phyloP scores from a whole-genome alignment of 2,329 filamentous ascomycete genomes.

The Rhexocercosporidium sp. region DNA sequence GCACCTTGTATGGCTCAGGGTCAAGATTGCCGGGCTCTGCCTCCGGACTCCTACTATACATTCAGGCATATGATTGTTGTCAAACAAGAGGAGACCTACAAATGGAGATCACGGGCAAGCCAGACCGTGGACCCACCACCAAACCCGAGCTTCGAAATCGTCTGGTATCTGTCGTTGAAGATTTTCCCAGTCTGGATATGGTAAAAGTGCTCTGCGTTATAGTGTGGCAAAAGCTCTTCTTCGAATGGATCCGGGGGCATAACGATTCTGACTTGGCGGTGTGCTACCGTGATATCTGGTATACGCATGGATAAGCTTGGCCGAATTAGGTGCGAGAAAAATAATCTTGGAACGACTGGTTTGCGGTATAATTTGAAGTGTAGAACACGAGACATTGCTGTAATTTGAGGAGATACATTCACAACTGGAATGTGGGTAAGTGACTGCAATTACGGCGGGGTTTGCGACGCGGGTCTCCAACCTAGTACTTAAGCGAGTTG shows the following conservation, averaged over 20 bases:
- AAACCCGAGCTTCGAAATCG: conserved; percentile 18
- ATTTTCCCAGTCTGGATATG: conserved; percentile 7
- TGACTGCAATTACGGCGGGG: no score
- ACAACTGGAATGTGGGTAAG: neutral
- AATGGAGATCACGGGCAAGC: conserved; percentile 14
- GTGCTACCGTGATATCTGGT: neutral
- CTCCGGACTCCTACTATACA: neutral
- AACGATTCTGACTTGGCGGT: neutral
- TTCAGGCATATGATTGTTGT: neutral
- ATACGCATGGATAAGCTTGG: neutral
- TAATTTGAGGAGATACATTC: neutral
- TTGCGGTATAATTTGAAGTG: neutral
- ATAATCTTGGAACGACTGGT: neutral
- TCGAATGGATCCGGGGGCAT: neutral
- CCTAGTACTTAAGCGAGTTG: no score
- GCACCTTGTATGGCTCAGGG: conserved; percentile 8
- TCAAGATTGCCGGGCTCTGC: neutral
- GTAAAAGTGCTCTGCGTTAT: conserved; percentile 14
- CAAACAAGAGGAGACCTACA: conserved; percentile 7
- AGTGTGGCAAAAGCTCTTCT: conserved; percentile 11
- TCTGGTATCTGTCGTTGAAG: conserved; percentile 13
- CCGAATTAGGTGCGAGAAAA: conserved; percentile 1
- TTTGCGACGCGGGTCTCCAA: no score
- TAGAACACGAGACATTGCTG: neutral
- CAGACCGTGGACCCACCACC: conserved; percentile 18